Percentiles rank a stretch among this genome's conserved stretches.
Conservation (phyloP, 257 asterid genomes). For the Nicotiana undulata region DNA sequence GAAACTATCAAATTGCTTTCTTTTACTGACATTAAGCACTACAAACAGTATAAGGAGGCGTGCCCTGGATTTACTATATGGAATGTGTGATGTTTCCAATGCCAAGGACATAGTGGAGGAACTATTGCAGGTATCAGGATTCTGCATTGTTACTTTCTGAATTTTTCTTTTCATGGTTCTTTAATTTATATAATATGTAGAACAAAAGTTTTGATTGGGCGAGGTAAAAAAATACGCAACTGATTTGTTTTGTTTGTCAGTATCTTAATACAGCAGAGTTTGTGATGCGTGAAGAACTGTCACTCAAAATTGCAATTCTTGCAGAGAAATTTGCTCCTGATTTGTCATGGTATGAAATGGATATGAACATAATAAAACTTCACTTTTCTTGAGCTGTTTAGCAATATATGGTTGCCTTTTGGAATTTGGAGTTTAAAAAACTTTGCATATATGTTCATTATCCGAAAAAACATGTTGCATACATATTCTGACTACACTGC, state of each 20-base stretch:
- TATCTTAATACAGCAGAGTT: slow-evolving; percentile 83
- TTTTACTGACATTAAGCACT: slow-evolving; percentile 11
- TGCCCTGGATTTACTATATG: slow-evolving; percentile 94
- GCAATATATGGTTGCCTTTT: neutral
- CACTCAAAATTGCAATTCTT: slow-evolving; percentile 87
- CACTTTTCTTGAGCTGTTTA: neutral
- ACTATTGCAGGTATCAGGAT: slow-evolving; percentile 60
- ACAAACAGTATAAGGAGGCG: slow-evolving; percentile 78
- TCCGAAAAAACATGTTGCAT: neutral
- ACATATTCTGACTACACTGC: neutral
- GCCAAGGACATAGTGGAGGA: slow-evolving; percentile 98
- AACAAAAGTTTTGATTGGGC: neutral
- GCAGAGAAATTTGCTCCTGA: slow-evolving; percentile 98
- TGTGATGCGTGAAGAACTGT: slow-evolving; percentile 54
- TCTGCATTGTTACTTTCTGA: slow-evolving; percentile 6
- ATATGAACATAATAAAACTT: neutral
- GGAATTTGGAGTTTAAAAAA: neutral
- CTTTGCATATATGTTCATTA: neutral
- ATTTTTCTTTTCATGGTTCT: slow-evolving; percentile 12
- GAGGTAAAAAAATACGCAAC: slow-evolving; percentile 8
- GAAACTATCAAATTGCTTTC: neutral
- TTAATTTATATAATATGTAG: neutral
- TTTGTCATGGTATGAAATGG: slow-evolving; percentile 68
- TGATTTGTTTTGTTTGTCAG: slow-evolving; percentile 31
- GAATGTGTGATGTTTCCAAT: slow-evolving; percentile 97